Evolutionary conservation across 805 yeast species (phyloP).

Genomic region (Hanseniaspora meyeri): DNA sequence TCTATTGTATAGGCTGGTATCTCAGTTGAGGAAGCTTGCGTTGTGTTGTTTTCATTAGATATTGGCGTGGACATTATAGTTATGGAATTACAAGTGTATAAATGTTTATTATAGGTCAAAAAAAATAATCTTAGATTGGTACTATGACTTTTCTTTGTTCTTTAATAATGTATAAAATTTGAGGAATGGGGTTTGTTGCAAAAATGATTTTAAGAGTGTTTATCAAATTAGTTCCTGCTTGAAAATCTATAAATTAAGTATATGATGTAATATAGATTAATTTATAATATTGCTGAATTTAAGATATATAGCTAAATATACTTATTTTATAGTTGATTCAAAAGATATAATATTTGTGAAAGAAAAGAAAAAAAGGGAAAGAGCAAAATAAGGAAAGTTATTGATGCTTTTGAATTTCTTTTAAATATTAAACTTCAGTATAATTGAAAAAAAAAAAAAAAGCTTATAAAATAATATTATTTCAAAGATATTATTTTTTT

Average conservation of each 20-base stretch:
- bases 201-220: no score
- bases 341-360: neutral
- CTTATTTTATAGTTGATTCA: neutral
- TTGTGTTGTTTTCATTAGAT: slow-evolving; percentile 7
- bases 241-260: no score
- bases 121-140: neutral
- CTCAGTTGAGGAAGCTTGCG: neutral
- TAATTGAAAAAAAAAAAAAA: no score
- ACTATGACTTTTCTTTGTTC: neutral
- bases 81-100: slow-evolving; percentile 2
- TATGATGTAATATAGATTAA: no score
- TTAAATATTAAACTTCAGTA: no score
- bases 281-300: no score
- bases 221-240: no score
- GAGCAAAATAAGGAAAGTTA: neutral
- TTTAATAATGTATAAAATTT: neutral
- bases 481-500: neutral
- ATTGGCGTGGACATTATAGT: neutral
- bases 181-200: neutral
- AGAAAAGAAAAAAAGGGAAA: neutral
- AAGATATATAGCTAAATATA: neutral
- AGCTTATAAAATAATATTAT: no score
- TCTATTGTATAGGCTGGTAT: slow-evolving; percentile 29
- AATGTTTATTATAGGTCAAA: neutral
- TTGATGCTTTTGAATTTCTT: neutral